phyloP scores from a whole-genome alignment of 2,329 filamentous ascomycete genomes.

The Colletotrichum agaves region DNA sequence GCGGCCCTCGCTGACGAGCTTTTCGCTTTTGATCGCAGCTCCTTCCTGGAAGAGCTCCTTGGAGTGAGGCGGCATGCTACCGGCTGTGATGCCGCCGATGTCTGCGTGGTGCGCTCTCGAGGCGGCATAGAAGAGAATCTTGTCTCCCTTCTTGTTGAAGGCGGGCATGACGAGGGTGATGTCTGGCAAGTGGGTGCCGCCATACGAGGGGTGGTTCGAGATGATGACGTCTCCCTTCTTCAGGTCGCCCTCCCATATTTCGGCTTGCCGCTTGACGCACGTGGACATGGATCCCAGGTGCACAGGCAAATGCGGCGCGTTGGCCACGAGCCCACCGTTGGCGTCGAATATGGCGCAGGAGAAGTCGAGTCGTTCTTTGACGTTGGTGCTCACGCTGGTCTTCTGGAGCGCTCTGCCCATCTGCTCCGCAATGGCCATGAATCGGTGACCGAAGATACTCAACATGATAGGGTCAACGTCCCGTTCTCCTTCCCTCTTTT shows the following conservation, averaged over 20 bases:
- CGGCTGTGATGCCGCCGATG: slow-evolving; percentile 83
- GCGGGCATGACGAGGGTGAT: slow-evolving; percentile 85
- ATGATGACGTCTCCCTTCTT: slow-evolving; percentile 84
- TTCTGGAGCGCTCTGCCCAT: slow-evolving; percentile 86
- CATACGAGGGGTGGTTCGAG: slow-evolving; percentile 85
- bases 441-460: slow-evolving; percentile 83
- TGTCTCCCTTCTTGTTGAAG: slow-evolving; percentile 71
- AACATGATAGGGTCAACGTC: slow-evolving; percentile 76
- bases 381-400: slow-evolving; percentile 83
- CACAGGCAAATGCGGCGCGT: slow-evolving; percentile 82
- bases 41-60: slow-evolving; percentile 72
- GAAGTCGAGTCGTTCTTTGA: slow-evolving; percentile 85
- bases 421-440: slow-evolving; percentile 88
- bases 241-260: slow-evolving; percentile 82
- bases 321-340: slow-evolving; percentile 79
- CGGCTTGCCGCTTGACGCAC: slow-evolving; percentile 79
- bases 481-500: slow-evolving; percentile 45
- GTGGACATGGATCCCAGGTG: slow-evolving; percentile 87
- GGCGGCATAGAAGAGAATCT: slow-evolving; percentile 85
- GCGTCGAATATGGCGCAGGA: slow-evolving; percentile 84
- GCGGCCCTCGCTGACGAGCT: slow-evolving; percentile 78
- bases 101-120: slow-evolving; percentile 87
- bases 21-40: slow-evolving; percentile 71
- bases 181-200: slow-evolving; percentile 84
- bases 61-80: slow-evolving; percentile 83